Evolutionary conservation across 2,329 filamentous ascomycete species (phyloP).

Genomic region (Claviceps africana): DNA sequence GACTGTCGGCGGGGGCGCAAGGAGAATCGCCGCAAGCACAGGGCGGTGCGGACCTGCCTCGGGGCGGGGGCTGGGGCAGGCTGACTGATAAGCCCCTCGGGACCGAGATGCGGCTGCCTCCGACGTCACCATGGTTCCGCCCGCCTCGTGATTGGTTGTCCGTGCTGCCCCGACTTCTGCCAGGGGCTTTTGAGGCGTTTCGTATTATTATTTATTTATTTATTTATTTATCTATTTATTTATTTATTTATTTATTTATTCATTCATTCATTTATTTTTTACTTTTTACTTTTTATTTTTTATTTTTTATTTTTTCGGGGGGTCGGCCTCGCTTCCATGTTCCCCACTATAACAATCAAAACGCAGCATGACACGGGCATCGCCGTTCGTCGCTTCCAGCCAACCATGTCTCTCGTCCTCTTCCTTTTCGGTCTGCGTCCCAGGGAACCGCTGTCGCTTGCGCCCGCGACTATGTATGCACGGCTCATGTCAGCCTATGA

Average conservation of each 20-base stretch:
- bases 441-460: neutral
- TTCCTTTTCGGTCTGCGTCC: neutral
- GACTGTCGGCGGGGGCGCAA: neutral
- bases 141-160: conserved; percentile 3
- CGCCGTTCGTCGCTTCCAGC: neutral
- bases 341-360: neutral
- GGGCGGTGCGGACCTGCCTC: neutral
- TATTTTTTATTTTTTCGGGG: neutral
- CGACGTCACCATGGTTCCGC: conserved; percentile 18
- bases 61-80: conserved; percentile 10
- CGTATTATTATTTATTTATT: too few relatives aligned
- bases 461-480: neutral
- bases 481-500: neutral
- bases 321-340: too few relatives aligned
- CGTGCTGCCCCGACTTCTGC: neutral
- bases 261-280: too few relatives aligned
- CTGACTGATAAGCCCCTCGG: conserved; percentile 4
- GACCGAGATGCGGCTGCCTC: conserved; percentile 7
- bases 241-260: too few relatives aligned
- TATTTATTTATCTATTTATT: too few relatives aligned
- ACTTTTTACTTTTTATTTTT: too few relatives aligned
- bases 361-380: conserved; percentile 2
- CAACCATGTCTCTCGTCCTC: neutral
- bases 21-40: neutral
- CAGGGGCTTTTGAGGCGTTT: neutral